Base-by-base conservation (phyloP, 106 monocot species). In the Dendrobium chrysotoxum region DNA sequence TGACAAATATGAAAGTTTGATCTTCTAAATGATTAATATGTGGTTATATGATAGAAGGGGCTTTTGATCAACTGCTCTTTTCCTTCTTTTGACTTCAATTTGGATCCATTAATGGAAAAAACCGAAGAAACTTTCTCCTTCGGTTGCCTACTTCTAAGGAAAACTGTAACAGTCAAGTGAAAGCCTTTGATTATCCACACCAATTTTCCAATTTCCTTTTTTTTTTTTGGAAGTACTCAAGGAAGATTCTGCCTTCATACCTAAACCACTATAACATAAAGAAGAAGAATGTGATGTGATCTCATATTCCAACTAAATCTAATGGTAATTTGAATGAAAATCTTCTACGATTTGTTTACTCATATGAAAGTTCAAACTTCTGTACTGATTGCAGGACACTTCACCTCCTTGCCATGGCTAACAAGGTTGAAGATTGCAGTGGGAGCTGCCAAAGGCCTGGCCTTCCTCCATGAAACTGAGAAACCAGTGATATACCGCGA, bases 401-500 rank as follows among this genome's bases (percentile, higher is more conserved):
- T 77, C 50, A 77, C 50, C 75, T 55, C 93, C 21, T 77, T 94
- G 30, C 84, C 93, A 77, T 94, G 93, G 93, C 85, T 82, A 44
- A 83, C 85, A 42, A 87, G 93, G 84, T 79, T 93, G 82, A 87
- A 89, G 81, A 89, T 93, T 3, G 91, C 93, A 7, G 75, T 91
- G 20, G 93, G 86, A 76, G 93, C 93, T 10, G 93, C 93, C 17
- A 93, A 91, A 53, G 91, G 91, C 16, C 85, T 94, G 17, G 85
- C 91, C 28, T 94, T 94, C 66, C 93, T 94, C 75, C 93, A 94
- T 25, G 88, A 91, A n/a, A 89, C 87, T 0, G 86, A 91, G 55
- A 89, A 81, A 39, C 93, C 93, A 0, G 86, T 94, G 23, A 93
- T 93, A 74, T 93, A 93, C 84, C 85, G 93, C 2, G 93, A 93